phyloP scores from a whole-genome alignment of 768 basidiomycete species.

The Asterophora lycoperdoides region DNA sequence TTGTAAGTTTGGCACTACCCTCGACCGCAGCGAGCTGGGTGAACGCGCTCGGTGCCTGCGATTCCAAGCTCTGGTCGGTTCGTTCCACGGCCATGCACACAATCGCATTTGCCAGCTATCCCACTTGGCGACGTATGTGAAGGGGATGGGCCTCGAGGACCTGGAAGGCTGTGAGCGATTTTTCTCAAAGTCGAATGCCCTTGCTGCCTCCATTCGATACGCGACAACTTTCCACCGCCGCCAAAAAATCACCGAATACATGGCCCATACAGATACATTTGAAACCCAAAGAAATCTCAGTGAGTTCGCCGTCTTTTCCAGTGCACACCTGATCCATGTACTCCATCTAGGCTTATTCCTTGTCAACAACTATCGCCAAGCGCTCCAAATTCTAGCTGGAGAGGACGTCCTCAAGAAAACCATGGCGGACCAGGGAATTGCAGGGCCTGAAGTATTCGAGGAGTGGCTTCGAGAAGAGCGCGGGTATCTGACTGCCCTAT shows the following conservation, averaged over 20 bases:
- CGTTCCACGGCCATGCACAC: too few species aligned
- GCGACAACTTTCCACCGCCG: slow-evolving; percentile 20
- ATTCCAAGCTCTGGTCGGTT: slow-evolving; percentile 26
- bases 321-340: neutral
- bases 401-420: too few species aligned
- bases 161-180: slow-evolving; percentile 24
- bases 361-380: slow-evolving; percentile 6
- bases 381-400: neutral
- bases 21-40: slow-evolving; percentile 18
- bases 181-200: slow-evolving; percentile 25
- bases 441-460: too few species aligned
- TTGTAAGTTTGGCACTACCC: slow-evolving; percentile 23
- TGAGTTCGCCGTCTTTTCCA: neutral
- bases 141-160: too few species aligned
- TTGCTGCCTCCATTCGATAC: too few species aligned
- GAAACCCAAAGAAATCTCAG: slow-evolving; percentile 12
- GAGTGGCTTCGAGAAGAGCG: slow-evolving; percentile 3
- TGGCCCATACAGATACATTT: slow-evolving; percentile 5
- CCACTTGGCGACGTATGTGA: too few species aligned
- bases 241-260: too few species aligned
- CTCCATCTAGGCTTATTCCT: slow-evolving; percentile 6
- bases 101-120: too few species aligned
- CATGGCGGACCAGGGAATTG: too few species aligned
- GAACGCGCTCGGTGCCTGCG: slow-evolving; percentile 10
- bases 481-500: neutral